Percentiles rank a stretch among this genome's conserved stretches.
Evolutionary conservation across 176 grass and related monocot species (phyloP).

Genomic region (Ampelocalamus luodianensis): DNA sequence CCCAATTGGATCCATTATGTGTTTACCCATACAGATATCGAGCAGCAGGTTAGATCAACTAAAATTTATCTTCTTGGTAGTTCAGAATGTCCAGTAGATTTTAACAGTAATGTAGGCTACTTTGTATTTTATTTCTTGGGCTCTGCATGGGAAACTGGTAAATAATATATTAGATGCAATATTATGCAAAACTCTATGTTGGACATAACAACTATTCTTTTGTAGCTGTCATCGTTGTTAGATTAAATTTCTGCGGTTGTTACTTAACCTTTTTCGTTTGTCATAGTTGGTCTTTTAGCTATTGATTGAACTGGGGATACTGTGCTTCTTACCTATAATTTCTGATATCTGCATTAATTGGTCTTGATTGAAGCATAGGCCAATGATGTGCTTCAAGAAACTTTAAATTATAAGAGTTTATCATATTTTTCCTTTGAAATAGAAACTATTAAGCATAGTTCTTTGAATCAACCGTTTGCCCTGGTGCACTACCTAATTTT

Average conservation of each 20-base stretch:
- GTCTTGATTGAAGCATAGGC: constrained; percentile 21
- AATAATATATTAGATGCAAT: background rate
- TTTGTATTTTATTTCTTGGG: background rate
- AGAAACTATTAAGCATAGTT: background rate
- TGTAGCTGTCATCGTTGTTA: background rate
- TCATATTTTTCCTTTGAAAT: constrained; percentile 22
- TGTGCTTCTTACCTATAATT: constrained; percentile 1
- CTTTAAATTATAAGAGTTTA: background rate
- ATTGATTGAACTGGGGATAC: constrained; percentile 8
- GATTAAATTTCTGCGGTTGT: constrained; percentile 3
- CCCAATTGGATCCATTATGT: no score
- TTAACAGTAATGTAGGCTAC: no score
- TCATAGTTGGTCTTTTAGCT: constrained; percentile 1
- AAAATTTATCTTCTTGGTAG: no score
- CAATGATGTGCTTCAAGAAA: background rate
- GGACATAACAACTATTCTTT: background rate
- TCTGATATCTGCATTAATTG: background rate
- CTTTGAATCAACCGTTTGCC: background rate
- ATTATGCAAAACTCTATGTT: constrained; percentile 12
- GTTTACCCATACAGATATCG: no score
- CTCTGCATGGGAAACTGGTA: constrained; percentile 5
- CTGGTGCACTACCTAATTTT: background rate
- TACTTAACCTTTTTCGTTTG: background rate
- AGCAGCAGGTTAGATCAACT: no score
- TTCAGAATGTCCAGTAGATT: no score